Evolutionary conservation across 78 protist species (phyloP), one percentile per base, ranked within the genome.

Genomic region (Dictyostelium purpureum): DNA sequence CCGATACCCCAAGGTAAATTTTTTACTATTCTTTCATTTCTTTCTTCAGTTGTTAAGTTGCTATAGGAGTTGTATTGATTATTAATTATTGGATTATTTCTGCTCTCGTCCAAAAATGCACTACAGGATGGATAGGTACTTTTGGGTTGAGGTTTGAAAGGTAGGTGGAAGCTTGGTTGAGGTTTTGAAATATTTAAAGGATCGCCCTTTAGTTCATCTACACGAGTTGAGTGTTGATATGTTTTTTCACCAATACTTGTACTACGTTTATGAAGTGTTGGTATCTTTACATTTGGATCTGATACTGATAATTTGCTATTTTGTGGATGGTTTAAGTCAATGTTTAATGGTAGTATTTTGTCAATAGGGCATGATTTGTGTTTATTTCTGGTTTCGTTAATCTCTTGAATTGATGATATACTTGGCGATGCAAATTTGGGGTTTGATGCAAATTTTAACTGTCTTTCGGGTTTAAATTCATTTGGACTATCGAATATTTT

Each of bases 1-100:
- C 92, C 92, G 37, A 43, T 42, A 9, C 92, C 92, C 66, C 77
- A 85, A 11, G 66, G 37, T 33, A 85, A 35, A 43, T 56, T 77
- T 49, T 51, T 73, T 31, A 85, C 24, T 4, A 73, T 57, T 83
- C 56, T 51, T 37, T 40, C 11, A 28, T 85, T 70, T 75, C 66
- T 75, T 33, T 51, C 81, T 63, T 63, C 71, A 33, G 33, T 33
- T 63, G 71, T 63, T 14, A 63, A 31, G 18, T 63, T 63, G 33
- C 35, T 63, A 33, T 63, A 63, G 16, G 71, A 63, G 18, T 63
- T 63, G 35, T 63, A 63, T 33, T 63, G 38, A 33, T 33, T 63
- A 63, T 63, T 63, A 5, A 42, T 33, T 2, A 63, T 63, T 63
- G 71, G 71, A 33, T 63, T 63, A 6, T 63, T 63, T 33, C 33